phyloP scores from a whole-genome alignment of 2,329 filamentous ascomycete species.

The Clarireedia sp. region DNA sequence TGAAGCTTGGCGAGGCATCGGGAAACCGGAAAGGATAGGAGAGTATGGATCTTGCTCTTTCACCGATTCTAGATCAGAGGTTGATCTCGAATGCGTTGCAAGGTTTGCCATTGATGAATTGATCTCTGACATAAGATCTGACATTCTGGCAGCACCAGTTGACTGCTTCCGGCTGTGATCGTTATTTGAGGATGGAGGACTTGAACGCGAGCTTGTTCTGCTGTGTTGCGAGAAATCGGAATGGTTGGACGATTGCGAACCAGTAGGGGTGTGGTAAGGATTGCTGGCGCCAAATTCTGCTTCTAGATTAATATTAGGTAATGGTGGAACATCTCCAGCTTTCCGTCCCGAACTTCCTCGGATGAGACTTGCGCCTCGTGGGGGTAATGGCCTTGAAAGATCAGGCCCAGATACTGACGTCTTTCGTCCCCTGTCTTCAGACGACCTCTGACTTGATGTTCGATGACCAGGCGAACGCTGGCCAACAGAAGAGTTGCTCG shows the following conservation, averaged over 20 bases:
- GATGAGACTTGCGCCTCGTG: slow-evolving; percentile 26
- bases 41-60: slow-evolving; percentile 4
- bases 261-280: slow-evolving; percentile 55
- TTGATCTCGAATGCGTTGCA: neutral
- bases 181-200: slow-evolving; percentile 37
- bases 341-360: slow-evolving; percentile 17
- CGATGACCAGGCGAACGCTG: neutral
- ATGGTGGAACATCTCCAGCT: slow-evolving; percentile 19
- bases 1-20: slow-evolving; percentile 31
- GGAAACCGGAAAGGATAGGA: slow-evolving; percentile 12
- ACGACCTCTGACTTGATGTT: neutral
- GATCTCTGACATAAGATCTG: slow-evolving; percentile 48
- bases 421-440: slow-evolving; percentile 14
- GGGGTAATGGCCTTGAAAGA: slow-evolving; percentile 24
- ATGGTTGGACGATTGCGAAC: slow-evolving; percentile 57
- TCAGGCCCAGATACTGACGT: slow-evolving; percentile 25
- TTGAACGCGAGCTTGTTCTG: slow-evolving; percentile 55
- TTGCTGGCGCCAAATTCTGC: slow-evolving; percentile 54
- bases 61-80: neutral
- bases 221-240: slow-evolving; percentile 54
- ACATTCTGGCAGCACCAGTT: slow-evolving; percentile 35
- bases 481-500: neutral
- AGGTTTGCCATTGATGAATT: slow-evolving; percentile 39
- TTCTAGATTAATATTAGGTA: slow-evolving; percentile 42
- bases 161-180: slow-evolving; percentile 31